Evolutionary conservation across 2,329 filamentous ascomycete genomes (phyloP), one percentile per base, ranked within the genome.

Genomic region (Ophiostoma novo-ulmi): DNA sequence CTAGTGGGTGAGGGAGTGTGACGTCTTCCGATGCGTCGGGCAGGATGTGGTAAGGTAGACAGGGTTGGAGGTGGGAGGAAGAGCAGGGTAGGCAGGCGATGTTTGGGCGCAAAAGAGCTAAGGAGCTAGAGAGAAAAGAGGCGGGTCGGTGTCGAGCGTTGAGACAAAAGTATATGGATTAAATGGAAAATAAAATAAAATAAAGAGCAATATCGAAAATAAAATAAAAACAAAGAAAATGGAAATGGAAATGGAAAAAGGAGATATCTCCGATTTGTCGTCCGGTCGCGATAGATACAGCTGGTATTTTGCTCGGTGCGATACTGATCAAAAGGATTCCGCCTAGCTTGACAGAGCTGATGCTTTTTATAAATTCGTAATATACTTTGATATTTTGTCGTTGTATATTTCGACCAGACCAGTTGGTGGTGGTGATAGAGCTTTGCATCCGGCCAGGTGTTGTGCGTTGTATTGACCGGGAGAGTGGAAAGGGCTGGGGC

Each of bases 41-140:
- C 48, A 55, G 48, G 8, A 44, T n/a, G 48, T 17, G 11, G 48
- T n/a, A 58, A 26, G 22, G 52, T 58, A 58, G 52, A 26, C 52
- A 58, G n/a, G 52, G 52, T 55, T 55, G 52, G n/a, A 26, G 22
- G 22, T 17, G 44, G 44, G 1, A n/a, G 52, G 58, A 11, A 26
- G 58, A 48, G 44, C 17, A 48, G 44, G 44, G 44, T 48, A 48
- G 44, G 17, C 44, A 48, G 58, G 58, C 26, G 26, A 26, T 63
- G 58, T 11, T 63, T 63, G 22, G 58, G 58, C 58, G 58, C 58
- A 63, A 63, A 63, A 14, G 58, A 63, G 58, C 26, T 63, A 63
- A 61, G 26, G 26, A 31, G 26, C 22, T 13, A 35, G 22, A 55
- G 58, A 63, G 10, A 26, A 14, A 63, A 63, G 58, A 63, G 58